phyloP scores from a whole-genome alignment of 1,284 basidiomycete genomes.

The Rhodotorula sp. region DNA sequence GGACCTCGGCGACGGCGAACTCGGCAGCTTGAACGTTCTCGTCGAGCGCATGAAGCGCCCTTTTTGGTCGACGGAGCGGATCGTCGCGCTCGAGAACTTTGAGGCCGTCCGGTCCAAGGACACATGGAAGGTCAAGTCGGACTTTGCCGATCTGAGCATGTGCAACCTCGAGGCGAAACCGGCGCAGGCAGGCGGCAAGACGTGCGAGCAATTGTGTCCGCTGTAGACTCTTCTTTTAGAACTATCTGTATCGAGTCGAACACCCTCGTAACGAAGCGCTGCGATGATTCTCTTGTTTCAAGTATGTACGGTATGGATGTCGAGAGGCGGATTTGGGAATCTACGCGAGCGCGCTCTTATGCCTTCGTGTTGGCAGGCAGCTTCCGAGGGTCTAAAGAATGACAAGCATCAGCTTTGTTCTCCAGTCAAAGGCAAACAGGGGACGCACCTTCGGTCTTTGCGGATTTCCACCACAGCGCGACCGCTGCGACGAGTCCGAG shows the following conservation, averaged over 20 bases:
- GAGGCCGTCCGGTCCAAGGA: background rate
- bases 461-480: background rate
- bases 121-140: slow-evolving; percentile 9
- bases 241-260: background rate
- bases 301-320: too few species aligned
- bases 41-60: slow-evolving; percentile 14
- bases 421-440: background rate
- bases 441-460: background rate
- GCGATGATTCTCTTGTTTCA: background rate
- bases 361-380: background rate
- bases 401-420: background rate
- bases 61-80: slow-evolving; percentile 21
- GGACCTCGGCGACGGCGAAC: slow-evolving; percentile 11
- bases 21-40: slow-evolving; percentile 1
- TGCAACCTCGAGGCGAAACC: slow-evolving; percentile 1
- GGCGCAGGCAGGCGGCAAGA: slow-evolving; percentile 1
- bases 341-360: background rate
- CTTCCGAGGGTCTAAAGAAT: background rate
- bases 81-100: slow-evolving; percentile 21
- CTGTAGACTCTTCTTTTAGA: background rate
- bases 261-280: too few species aligned
- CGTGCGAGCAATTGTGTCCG: slow-evolving; percentile 14
- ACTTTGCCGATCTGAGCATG: slow-evolving; percentile 16
- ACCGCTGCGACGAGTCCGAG: background rate
- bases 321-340: too few species aligned